Evolutionary conservation across 1,284 basidiomycete genomes (phyloP).

Genomic region (Marasmius sp.): DNA sequence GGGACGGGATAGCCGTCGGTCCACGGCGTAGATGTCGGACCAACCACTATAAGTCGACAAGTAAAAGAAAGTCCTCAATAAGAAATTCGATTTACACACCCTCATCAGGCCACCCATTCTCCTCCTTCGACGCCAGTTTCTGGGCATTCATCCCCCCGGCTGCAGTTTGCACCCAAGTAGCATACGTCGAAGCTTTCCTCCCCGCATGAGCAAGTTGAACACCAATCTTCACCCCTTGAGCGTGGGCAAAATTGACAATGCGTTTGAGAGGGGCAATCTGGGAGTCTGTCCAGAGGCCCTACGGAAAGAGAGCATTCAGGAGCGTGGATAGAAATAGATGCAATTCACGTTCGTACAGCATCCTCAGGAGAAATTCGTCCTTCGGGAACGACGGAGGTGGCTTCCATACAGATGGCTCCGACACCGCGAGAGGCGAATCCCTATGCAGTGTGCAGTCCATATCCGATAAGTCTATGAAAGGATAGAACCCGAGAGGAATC

Average conservation of each 20-base stretch:
- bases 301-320: slow-evolving; percentile 7
- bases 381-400: slow-evolving; percentile 72
- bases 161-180: slow-evolving; percentile 56
- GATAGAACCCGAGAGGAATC: background rate
- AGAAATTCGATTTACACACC: slow-evolving; percentile 23
- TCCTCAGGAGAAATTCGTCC: slow-evolving; percentile 76
- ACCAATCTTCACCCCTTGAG: slow-evolving; percentile 62
- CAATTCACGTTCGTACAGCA: slow-evolving; percentile 30
- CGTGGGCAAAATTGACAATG: slow-evolving; percentile 68
- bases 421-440: slow-evolving; percentile 60
- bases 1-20: slow-evolving; percentile 50
- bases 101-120: slow-evolving; percentile 65
- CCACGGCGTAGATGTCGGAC: slow-evolving; percentile 45
- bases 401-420: slow-evolving; percentile 68
- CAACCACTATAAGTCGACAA: slow-evolving; percentile 30
- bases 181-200: slow-evolving; percentile 65
- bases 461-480: slow-evolving; percentile 1
- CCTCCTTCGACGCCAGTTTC: slow-evolving; percentile 36
- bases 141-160: slow-evolving; percentile 21
- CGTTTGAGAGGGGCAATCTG: slow-evolving; percentile 66
- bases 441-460: slow-evolving; percentile 23
- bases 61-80: slow-evolving; percentile 14
- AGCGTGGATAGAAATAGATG: background rate
- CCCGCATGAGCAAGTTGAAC: slow-evolving; percentile 81
- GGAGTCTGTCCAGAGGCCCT: slow-evolving; percentile 73